These are phyloP conservation scores for Citrus medica DNA, from an alignment of 345 rosid genomes.

Conservation along the genomic window DNA sequence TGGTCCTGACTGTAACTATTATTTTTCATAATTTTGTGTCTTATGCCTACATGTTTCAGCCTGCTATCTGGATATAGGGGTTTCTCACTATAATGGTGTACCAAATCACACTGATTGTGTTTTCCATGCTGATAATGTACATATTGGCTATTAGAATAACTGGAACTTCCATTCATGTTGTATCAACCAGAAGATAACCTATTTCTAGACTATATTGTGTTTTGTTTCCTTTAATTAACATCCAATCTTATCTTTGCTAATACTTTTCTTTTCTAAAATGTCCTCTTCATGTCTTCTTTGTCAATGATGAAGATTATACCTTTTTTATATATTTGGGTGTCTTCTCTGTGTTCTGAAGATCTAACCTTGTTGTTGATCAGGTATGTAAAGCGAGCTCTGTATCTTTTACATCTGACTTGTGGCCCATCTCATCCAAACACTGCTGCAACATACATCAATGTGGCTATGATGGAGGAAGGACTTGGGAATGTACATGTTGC, in stretches of 20 bases:
- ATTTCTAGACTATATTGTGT: not conserved
- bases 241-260: not conserved
- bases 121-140: not conserved
- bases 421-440: conserved; percentile 99
- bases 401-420: conserved; percentile 95
- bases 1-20: not conserved
- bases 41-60: not conserved
- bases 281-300: not conserved
- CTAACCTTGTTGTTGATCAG: conserved; percentile 36
- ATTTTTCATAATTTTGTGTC: not conserved
- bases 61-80: not conserved
- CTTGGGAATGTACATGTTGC: conserved; percentile 98
- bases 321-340: conserved; percentile 10
- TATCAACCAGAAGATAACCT: not conserved
- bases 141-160: not conserved
- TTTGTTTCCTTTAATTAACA: not conserved
- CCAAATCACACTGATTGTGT: not conserved
- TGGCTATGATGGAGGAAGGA: conserved; percentile 99
- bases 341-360: conserved; percentile 4
- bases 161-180: not conserved
- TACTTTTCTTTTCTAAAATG: conserved; percentile 12
- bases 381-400: conserved; percentile 96
- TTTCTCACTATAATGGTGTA: not conserved
- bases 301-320: not conserved
- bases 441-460: conserved; percentile 97